phyloP scores from a whole-genome alignment of 169 alveolate genomes.

The Plasmodium gallinaceum region DNA sequence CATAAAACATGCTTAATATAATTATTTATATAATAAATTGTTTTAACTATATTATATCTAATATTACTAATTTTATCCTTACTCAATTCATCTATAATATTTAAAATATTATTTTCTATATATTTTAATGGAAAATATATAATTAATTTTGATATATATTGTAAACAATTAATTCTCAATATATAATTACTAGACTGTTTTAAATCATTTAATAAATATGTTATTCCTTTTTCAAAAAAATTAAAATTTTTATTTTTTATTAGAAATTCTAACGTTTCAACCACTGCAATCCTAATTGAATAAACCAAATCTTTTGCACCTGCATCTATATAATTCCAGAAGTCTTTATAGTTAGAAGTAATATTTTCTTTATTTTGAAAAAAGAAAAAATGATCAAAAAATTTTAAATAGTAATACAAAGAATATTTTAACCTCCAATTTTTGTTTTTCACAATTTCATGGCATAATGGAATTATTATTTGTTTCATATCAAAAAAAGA shows the following conservation, averaged over 20 bases:
- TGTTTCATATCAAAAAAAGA: conserved; percentile 78
- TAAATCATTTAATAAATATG: conserved; percentile 44
- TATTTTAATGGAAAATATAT: conserved; percentile 52
- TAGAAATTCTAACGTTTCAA: conserved; percentile 65
- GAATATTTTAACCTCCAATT: conserved; percentile 73
- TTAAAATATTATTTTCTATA: conserved; percentile 46
- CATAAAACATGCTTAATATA: conserved; percentile 51
- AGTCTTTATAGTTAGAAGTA: conserved; percentile 41
- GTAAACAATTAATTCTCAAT: conserved; percentile 62
- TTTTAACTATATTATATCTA: conserved; percentile 54
- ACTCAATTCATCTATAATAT: conserved; percentile 32
- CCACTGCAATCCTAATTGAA: conserved; percentile 50
- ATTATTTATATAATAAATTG: conserved; percentile 47
- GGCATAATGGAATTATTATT: conserved; percentile 72
- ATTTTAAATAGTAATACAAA: conserved; percentile 60
- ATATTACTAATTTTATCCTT: conserved; percentile 64
- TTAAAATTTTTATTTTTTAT: conserved; percentile 36
- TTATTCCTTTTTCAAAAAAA: conserved; percentile 69
- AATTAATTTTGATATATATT: conserved; percentile 65
- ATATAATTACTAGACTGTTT: conserved; percentile 65
- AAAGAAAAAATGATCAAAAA: conserved; percentile 75
- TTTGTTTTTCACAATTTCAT: conserved; percentile 69
- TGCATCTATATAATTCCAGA: conserved; percentile 57
- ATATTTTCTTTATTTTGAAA: conserved; percentile 67
- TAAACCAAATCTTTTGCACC: conserved; percentile 72